Conservation (phyloP, 2,329 filamentous ascomycete species). For the Pestalotiopsis sp. region DNA sequence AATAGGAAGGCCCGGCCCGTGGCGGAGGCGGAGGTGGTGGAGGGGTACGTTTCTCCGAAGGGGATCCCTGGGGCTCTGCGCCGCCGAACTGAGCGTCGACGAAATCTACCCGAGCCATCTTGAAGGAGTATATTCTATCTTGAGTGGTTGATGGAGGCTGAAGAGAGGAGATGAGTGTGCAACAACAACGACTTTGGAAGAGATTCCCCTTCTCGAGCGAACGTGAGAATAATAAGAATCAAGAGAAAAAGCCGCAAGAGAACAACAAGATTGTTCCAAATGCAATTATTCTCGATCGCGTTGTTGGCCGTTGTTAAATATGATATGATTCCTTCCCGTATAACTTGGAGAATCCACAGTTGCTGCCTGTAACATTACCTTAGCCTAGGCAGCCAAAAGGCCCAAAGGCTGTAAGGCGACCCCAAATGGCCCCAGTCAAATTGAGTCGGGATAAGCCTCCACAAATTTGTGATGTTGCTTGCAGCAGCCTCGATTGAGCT, state of each 20-base stretch:
- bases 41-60: background rate
- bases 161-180: background rate
- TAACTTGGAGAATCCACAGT: background rate
- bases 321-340: background rate
- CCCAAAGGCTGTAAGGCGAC: background rate
- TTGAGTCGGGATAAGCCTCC: background rate
- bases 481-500: background rate
- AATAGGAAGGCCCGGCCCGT: background rate
- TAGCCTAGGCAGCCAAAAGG: background rate
- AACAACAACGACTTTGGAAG: too few species aligned
- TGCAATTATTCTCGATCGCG: background rate
- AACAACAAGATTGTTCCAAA: background rate
- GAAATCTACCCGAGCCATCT: background rate
- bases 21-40: background rate
- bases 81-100: background rate
- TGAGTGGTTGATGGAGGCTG: background rate
- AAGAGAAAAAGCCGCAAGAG: background rate
- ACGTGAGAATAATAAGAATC: too few species aligned
- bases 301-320: background rate
- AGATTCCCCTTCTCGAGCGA: too few species aligned
- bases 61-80: slow-evolving; percentile 2
- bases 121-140: background rate
- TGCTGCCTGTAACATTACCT: background rate
- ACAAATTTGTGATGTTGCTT: background rate
- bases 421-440: background rate